These are phyloP conservation scores for Diospyros kaki DNA, from an alignment of 148 eudicot genomes.

Conservation along the genomic window DNA sequence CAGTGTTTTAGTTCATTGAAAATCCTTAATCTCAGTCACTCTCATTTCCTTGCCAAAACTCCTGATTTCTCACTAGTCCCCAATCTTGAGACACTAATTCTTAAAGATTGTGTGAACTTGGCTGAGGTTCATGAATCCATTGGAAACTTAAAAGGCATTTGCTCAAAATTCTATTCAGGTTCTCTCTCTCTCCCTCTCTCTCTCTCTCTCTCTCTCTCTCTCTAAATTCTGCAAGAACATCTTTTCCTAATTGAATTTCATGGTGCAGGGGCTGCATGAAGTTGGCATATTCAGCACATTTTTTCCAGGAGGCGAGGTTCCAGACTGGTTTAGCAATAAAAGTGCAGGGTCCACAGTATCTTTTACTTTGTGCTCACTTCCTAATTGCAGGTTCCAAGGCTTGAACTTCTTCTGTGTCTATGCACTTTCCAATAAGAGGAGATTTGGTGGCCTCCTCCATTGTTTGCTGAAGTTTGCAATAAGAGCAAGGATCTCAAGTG, in stretches of 20 bases:
- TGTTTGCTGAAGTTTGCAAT: too few species aligned
- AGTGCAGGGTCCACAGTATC: not conserved
- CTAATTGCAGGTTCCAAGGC: too few species aligned
- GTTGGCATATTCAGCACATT: not conserved
- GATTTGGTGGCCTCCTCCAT: too few species aligned
- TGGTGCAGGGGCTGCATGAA: not conserved
- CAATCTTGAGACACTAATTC: not conserved
- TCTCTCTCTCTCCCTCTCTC: too few species aligned
- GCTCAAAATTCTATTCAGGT: not conserved
- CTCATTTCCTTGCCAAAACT: not conserved
- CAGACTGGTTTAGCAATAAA: not conserved
- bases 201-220: too few species aligned
- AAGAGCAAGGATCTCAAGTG: too few species aligned
- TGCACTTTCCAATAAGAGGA: too few species aligned
- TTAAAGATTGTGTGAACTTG: not conserved
- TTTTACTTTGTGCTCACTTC: not conserved
- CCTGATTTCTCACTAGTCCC: not conserved
- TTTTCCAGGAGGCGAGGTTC: not conserved
- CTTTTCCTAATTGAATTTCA: not conserved
- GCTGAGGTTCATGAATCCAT: conserved; percentile 9
- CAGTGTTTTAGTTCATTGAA: not conserved
- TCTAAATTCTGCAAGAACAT: too few species aligned
- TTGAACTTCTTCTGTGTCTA: too few species aligned
- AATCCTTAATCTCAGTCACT: conserved; percentile 7
- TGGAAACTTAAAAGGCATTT: not conserved